Evolutionary conservation across 2,329 filamentous ascomycete genomes (phyloP), one percentile per base, ranked within the genome.

Genomic region (Fusarium sp.): DNA sequence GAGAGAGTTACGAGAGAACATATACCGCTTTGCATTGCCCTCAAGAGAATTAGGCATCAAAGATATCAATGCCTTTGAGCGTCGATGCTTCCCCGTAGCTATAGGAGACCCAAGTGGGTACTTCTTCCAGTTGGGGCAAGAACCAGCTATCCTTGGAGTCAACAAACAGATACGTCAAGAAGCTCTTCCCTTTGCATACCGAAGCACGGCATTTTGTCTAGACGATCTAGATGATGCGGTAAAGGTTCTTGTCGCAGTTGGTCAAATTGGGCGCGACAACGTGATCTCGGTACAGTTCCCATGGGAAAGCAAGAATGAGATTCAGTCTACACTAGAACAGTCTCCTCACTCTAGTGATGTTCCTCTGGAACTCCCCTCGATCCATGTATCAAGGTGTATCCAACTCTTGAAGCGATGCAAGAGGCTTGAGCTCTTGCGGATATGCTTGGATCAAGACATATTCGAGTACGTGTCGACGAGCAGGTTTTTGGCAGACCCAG

Each of bases 111-210:
- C 50, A 2, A 64, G 18, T 11, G 61, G 64, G 4, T 58, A 58
- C 31, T 61, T 36, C n/a, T 64, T 64, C 25, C 40, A 53, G 6
- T 9, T 55, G 10, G 57, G 36, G 10, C 3, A 57, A 10, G 33
- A 61, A 40, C 42, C 38, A 6, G n/a, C 33, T 9, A 23, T 65
- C 13, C 42, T 65, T 31, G 7, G n/a, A 54, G 18, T 33, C 42
- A 49, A 10, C 36, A 36, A 44, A 27, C 51, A 57, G n/a, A 55
- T 61, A 10, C 61, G 64, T 6, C 56, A 58, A 20, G 64, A 67
- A 49, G 64, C 64, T 14, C 31, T 67, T n/a, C 61, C 64, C 11
- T 34, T 61, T 8, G 64, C 61, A 55, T 64, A 54, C 36, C 61
- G 61, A 20, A 25, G 36, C 13, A 64, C 57, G 13, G 25, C 27